A percentile compares a stretch with the other conserved stretches of the same genome.
phyloP scores from a whole-genome alignment of 1,284 basidiomycete species.

The Entoloma clypeatum region DNA sequence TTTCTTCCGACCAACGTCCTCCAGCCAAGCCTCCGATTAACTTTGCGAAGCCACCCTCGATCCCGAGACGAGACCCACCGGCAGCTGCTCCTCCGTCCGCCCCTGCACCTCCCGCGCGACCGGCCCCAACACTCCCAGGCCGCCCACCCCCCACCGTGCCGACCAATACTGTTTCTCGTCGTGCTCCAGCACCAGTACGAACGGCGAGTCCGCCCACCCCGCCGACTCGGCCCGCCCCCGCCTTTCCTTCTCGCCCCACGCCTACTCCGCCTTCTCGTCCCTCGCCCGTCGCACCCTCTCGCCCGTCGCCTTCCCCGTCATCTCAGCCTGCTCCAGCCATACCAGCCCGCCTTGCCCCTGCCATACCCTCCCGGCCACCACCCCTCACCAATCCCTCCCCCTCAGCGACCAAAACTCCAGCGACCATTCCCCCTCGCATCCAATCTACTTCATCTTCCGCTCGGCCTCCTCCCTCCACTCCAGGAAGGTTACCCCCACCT shows the following conservation, averaged over 20 bases:
- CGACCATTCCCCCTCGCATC: slow-evolving; percentile 34
- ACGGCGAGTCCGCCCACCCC: too few relatives aligned
- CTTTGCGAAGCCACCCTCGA: slow-evolving; percentile 63
- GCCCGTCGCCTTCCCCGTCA: slow-evolving; percentile 24
- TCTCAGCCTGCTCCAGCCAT: slow-evolving; percentile 31
- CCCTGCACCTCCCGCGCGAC: slow-evolving; percentile 29
- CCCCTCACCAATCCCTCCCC: slow-evolving; percentile 30
- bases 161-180: slow-evolving; percentile 23
- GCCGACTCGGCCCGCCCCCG: slow-evolving; percentile 30
- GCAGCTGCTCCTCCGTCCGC: slow-evolving; percentile 17
- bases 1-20: slow-evolving; percentile 10
- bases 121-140: slow-evolving; percentile 34
- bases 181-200: slow-evolving; percentile 13
- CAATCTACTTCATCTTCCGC: slow-evolving; percentile 15
- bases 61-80: slow-evolving; percentile 48
- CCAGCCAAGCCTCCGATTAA: slow-evolving; percentile 60
- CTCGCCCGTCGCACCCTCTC: slow-evolving; percentile 20
- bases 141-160: slow-evolving; percentile 19
- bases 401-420: slow-evolving; percentile 27
- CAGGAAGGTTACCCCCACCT: slow-evolving; percentile 37
- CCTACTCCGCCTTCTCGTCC: slow-evolving; percentile 20
- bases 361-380: slow-evolving; percentile 15
- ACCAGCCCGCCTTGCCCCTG: slow-evolving; percentile 30
- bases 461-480: slow-evolving; percentile 30
- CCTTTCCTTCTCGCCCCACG: slow-evolving; percentile 29